Conservation (phyloP, 495 filamentous ascomycete species). For the Astrothelium subdiscretum region DNA sequence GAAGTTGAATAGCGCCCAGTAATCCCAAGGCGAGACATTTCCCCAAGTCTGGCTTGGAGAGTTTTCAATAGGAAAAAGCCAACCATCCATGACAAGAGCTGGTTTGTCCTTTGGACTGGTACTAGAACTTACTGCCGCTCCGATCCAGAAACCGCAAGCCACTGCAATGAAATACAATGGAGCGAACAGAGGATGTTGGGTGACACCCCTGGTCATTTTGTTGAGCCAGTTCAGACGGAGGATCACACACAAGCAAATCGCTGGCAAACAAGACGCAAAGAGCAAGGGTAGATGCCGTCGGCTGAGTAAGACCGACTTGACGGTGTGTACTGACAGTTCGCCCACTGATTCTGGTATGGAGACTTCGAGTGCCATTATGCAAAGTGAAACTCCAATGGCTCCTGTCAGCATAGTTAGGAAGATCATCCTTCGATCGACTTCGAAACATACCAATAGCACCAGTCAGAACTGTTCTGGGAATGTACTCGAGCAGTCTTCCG, state of each 20-base stretch:
- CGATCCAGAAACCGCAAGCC: not conserved
- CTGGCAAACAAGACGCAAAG: not conserved
- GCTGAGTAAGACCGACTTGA: not conserved
- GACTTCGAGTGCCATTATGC: not conserved
- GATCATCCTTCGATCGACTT: not conserved
- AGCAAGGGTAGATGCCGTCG: not conserved
- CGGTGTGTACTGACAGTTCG: not conserved
- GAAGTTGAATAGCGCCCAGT: conserved; percentile 7
- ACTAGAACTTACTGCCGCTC: not conserved
- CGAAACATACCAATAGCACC: not conserved
- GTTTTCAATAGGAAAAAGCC: not conserved
- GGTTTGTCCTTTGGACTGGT: not conserved
- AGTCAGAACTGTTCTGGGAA: not conserved
- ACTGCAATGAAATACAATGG: not conserved
- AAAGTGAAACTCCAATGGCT: not conserved
- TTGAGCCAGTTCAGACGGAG: not conserved
- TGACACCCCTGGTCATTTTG: not conserved
- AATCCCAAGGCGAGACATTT: not conserved
- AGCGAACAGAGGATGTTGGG: not conserved
- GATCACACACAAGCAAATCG: not conserved
- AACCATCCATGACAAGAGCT: not conserved
- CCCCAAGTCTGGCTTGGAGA: not conserved
- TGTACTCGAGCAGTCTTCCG: not conserved
- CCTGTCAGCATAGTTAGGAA: not conserved
- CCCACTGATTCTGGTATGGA: not conserved